Evolutionary conservation across 345 rosid genomes (phyloP), one percentile per base, ranked within the genome.

Genomic region (Erodium maritimum): DNA sequence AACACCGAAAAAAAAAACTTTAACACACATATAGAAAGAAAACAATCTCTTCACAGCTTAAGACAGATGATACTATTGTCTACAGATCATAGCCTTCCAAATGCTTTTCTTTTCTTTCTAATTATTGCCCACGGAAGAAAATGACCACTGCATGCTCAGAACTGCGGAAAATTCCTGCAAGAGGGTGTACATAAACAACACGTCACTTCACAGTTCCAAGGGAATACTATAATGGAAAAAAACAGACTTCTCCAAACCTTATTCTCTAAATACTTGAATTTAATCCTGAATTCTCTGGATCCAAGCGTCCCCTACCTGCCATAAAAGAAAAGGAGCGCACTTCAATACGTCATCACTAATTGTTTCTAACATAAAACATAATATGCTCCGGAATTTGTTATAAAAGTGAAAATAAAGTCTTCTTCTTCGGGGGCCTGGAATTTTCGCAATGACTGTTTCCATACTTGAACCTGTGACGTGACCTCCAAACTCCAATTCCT

Each of bases 301-400:
- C 54, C 54, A 51, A 51, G 10, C 54, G 54, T 51, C 54, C 54
- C 19, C 54, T 51, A 51, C 54, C 54, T 51, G 54, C n/a, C 21
- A 51, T 17, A 5, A 51, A 0, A 51, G 54, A 51, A 51, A 51
- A 51, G 17, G 48, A 42, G n/a, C 14, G 3, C 2, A 42, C 9
- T 29, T 5, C 9, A 48, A 48, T 13, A 48, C 3, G 52, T 14
- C 17, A 48, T n/a, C n/a, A 48, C 3, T 14, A 48, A 48, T 48
- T 48, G 52, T 14, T n/a, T n/a, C 3, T 5, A 48, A 48, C n/a
- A 13, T 13, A 48, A 14, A 48, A 9, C 17, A 48, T 48, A 14
- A 48, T 13, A 14, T 13, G 19, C 52, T 48, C 16, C 10, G 52
- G 19, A 9, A 7, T 48, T 42, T 29, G 34, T 29, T 29, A 29